Base-by-base conservation (phyloP, 2,329 filamentous ascomycete genomes). In the Monilinia laxa region DNA sequence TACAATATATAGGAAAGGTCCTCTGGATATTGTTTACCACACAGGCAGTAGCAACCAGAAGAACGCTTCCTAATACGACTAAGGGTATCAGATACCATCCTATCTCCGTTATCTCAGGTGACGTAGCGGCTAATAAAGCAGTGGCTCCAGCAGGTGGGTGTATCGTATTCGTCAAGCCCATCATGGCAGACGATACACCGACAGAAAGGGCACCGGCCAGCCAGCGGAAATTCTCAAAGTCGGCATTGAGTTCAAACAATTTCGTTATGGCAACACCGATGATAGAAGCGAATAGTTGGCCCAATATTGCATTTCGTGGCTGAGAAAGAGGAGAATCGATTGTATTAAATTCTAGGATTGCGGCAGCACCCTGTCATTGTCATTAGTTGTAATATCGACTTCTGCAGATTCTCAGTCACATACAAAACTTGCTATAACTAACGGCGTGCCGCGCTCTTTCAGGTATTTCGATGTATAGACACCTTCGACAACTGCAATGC, bases 101-200 rank as follows among this genome's bases (percentile, higher is more conserved):
- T 14, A 92, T 76, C 0, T 73, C 71, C 12, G 82, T 79, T 1
- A 87, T 79, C 1, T 80, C 78, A 2, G 82, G 78, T 67, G 87
- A 85, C 1, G 87, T 81, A 0, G 89, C 87, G 0, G 89, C 88
- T 35, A 93, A 78, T 1, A 93, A 78, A 0, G 89, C 90, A 0
- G 90, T 93, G 11, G 90, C 90, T 5, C 90, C 90, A 0, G 89
- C 90, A 0, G 90, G 90, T 0, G 90, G 90, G 71, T 93, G 89
- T 0, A 90, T 82, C 0, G 89, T 92, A 63, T 88, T 88, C 1
- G 89, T 92, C 28, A 91, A 72, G 0, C 82, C 83, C 90, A 92
- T 93, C 66, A 86, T 67, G 1, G 83, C 80, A 0, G 85, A 90
- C 0, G 89, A 83, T 3, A 82, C 75, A 0, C 86, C 89, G 70